phyloP scores from a whole-genome alignment of 345 rosid genomes.

The Camelina hispida region DNA sequence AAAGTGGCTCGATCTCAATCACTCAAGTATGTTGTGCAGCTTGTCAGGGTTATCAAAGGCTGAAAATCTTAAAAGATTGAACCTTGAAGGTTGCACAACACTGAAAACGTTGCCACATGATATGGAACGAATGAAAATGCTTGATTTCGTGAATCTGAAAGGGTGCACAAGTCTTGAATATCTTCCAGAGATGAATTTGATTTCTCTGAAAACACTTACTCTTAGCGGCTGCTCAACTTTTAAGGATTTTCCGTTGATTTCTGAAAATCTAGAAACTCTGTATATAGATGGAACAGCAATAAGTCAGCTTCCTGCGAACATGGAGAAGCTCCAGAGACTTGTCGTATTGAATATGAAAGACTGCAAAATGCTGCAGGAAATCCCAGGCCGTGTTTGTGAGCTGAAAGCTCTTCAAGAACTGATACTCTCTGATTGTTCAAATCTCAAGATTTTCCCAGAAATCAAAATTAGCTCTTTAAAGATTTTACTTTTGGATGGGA shows the following conservation, averaged over 20 bases:
- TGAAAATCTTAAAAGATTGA: slow-evolving; percentile 21
- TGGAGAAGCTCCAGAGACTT: slow-evolving; percentile 28
- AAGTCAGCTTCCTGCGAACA: slow-evolving; percentile 6
- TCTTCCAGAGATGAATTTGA: background rate
- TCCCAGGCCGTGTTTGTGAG: background rate
- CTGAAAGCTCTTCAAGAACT: slow-evolving; percentile 34
- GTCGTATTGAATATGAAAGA: slow-evolving; percentile 18
- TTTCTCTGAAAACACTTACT: slow-evolving; percentile 23
- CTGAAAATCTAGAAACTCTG: slow-evolving; percentile 20
- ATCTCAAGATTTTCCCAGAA: slow-evolving; percentile 11
- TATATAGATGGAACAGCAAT: slow-evolving; percentile 33
- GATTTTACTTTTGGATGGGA: slow-evolving; percentile 29
- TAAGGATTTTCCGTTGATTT: slow-evolving; percentile 29
- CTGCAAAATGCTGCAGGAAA: slow-evolving; percentile 16
- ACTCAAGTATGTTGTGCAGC: slow-evolving; percentile 18
- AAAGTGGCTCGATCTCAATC: slow-evolving; percentile 33
- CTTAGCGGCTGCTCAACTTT: slow-evolving; percentile 37
- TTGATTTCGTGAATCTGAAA: slow-evolving; percentile 28
- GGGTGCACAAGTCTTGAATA: slow-evolving; percentile 30
- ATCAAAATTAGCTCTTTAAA: background rate
- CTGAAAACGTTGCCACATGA: background rate
- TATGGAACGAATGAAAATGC: slow-evolving; percentile 11
- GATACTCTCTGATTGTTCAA: slow-evolving; percentile 28
- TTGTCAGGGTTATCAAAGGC: slow-evolving; percentile 42
- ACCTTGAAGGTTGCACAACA: slow-evolving; percentile 37